Conservation (phyloP, 1,139 yeast species). For the Candida dubliniensis region DNA sequence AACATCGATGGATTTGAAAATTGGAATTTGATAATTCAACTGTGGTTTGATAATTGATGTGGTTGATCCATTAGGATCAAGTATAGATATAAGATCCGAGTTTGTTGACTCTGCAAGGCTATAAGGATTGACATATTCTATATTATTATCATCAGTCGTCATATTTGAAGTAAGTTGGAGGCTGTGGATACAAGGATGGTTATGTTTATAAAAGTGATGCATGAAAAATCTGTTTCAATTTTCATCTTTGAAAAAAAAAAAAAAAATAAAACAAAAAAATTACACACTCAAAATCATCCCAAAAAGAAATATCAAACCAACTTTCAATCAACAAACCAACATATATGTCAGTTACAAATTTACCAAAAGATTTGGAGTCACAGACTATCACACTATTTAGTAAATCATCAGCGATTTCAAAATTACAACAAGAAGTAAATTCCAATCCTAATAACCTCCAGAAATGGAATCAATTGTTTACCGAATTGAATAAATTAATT, state of each 20-base stretch:
- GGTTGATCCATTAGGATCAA: no score
- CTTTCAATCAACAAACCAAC: not conserved
- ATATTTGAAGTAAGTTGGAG: no score
- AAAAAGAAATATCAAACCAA: not conserved
- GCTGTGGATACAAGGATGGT: no score
- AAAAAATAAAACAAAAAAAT: not conserved
- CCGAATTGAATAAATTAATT: slow-evolving; percentile 22
- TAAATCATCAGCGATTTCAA: slow-evolving; percentile 1
- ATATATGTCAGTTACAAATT: slow-evolving; percentile 5
- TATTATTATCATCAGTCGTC: no score
- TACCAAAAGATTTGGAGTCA: slow-evolving; percentile 10
- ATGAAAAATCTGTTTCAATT: no score
- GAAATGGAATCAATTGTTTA: slow-evolving; percentile 34
- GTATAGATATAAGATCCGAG: no score
- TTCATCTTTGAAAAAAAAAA: not conserved
- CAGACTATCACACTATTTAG: not conserved
- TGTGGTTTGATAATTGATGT: not conserved
- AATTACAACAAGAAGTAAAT: slow-evolving; percentile 4
- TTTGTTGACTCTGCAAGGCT: slow-evolving; percentile 12
- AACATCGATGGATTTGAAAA: slow-evolving; percentile 24
- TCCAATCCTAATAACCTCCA: slow-evolving; percentile 26
- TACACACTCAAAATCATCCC: not conserved
- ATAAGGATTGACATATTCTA: slow-evolving; percentile 16
- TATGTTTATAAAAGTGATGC: no score
- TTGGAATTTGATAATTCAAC: slow-evolving; percentile 21